A percentile compares a stretch with the other conserved stretches of the same genome.
phyloP scores from a whole-genome alignment of 208 protist genomes.

The Acanthamoeba castellanii region DNA sequence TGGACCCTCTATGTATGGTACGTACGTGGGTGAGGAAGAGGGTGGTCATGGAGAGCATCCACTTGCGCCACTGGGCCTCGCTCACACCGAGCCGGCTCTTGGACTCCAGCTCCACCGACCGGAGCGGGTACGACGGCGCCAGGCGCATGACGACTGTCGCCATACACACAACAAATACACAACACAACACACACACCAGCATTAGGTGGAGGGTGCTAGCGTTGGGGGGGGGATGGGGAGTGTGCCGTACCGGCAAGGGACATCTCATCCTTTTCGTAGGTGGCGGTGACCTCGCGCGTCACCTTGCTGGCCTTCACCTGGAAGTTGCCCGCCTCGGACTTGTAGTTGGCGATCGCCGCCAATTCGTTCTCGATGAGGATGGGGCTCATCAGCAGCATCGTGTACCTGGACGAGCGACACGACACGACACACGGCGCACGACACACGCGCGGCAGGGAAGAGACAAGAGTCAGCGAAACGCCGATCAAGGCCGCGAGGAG shows the following conservation, averaged over 20 bases:
- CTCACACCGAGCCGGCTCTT: conserved; percentile 60
- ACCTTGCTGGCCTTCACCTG: conserved; percentile 67
- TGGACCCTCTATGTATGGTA: neutral
- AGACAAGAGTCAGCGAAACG: neutral
- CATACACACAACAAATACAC: neutral
- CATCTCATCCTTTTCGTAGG: conserved; percentile 73
- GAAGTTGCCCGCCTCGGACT: conserved; percentile 48
- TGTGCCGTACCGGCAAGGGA: conserved; percentile 12
- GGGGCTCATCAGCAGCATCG: conserved; percentile 42
- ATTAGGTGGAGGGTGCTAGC: neutral
- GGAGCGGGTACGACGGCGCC: conserved; percentile 43
- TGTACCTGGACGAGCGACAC: conserved; percentile 16
- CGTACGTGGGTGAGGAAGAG: conserved; percentile 72
- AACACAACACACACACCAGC: neutral
- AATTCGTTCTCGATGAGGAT: conserved; percentile 73
- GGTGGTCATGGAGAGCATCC: conserved; percentile 75
- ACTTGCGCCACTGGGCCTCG: conserved; percentile 73
- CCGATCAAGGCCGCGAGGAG: neutral
- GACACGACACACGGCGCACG: neutral
- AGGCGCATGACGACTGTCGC: conserved; percentile 67
- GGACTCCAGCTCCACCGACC: conserved; percentile 71
- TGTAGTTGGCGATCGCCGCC: conserved; percentile 53
- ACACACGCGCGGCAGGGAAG: neutral
- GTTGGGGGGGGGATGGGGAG: too few species aligned
- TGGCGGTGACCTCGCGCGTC: conserved; percentile 61